Evolutionary conservation across 164 flowering plant genomes (phyloP), one percentile per base, ranked within the genome.

Genomic region (Platanus orientalis): DNA sequence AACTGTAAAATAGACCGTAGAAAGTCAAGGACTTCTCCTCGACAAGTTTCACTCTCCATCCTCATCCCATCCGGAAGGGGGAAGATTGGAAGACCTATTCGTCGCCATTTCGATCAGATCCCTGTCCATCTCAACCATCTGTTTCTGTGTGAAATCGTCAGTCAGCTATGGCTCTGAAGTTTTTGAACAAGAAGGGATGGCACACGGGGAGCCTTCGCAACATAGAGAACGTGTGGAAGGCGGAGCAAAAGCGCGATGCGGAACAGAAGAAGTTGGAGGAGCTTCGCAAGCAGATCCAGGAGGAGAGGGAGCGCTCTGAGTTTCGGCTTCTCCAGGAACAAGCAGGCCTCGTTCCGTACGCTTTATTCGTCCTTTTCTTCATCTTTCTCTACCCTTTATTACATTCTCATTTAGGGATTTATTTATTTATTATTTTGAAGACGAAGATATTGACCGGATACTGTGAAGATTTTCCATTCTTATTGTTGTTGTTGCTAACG

Each of bases 161-260:
- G 42, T 10, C 9, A 39, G 59, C 16, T 57, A 94, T 94, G 99
- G 99, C 81, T 42, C 32, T 91, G 84, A 94, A 94, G 72, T 94
- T 94, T 78, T 69, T 94, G 83, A 94, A 94, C 86, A 94, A 94
- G 82, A 94, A 94, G 72, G 99, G 99, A 75, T 94, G 99, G 99
- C 99, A 94, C 73, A 91, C 99, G 54, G 97, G 99, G 12, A 87
- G 96, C 62, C 81, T 94, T 6, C 71, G 99, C 57, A 94, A 91
- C 80, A 82, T 94, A 40, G 99, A 94, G 80, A 94, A 86, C 68
- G 99, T 94, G 7, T 94, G 99, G 99, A 94, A 94, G 65, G 99
- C 97, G 4, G 99, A 94, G 84, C 99, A 91, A 70, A 94, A 94
- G 76, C 84, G 81, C 61, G 95, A 88, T 4, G 92, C 91, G 16